Percentiles rank a stretch among this genome's conserved stretches.
Evolutionary conservation across 2,329 filamentous ascomycete species (phyloP).

Genomic region (Plectosphaerella cucumerina): DNA sequence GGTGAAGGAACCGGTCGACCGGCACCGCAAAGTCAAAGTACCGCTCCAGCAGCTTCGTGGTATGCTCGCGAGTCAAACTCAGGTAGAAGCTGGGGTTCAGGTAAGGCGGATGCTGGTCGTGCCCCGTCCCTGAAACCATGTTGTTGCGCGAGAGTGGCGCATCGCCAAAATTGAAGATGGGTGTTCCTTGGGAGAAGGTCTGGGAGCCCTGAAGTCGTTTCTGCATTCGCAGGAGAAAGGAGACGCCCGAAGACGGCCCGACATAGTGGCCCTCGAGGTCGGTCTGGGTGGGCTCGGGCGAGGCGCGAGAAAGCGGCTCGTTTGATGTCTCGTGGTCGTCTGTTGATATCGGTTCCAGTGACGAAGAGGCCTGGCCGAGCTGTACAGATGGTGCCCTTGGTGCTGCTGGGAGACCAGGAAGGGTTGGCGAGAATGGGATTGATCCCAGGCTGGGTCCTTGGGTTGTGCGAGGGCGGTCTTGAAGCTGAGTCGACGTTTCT

Average conservation of each 20-base stretch:
- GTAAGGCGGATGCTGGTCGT: not conserved
- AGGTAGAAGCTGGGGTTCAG: slow-evolving; percentile 35
- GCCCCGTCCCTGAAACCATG: not conserved
- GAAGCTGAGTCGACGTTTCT: not conserved
- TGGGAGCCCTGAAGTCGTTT: slow-evolving; percentile 16
- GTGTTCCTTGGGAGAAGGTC: slow-evolving; percentile 1
- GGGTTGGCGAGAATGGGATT: not conserved
- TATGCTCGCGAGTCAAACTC: slow-evolving; percentile 23
- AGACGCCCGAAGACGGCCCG: slow-evolving; percentile 22
- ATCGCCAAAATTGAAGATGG: slow-evolving; percentile 6
- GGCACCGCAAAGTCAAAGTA: slow-evolving; percentile 33
- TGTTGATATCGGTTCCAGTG: not conserved
- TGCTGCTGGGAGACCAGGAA: not conserved
- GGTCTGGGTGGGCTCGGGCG: slow-evolving; percentile 21
- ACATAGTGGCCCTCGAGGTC: slow-evolving; percentile 24
- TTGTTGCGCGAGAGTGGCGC: not conserved
- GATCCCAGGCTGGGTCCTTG: not conserved
- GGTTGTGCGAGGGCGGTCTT: not conserved
- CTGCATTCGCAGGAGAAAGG: slow-evolving; percentile 22
- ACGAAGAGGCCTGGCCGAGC: not conserved
- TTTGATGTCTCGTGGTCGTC: not conserved
- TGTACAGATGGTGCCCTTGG: not conserved
- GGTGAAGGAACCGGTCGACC: slow-evolving; percentile 31
- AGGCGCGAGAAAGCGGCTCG: slow-evolving; percentile 5
- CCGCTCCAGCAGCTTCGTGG: slow-evolving; percentile 19